phyloP scores from a whole-genome alignment of 2,329 filamentous ascomycete genomes.

The Chalaropsis thielavioides region DNA sequence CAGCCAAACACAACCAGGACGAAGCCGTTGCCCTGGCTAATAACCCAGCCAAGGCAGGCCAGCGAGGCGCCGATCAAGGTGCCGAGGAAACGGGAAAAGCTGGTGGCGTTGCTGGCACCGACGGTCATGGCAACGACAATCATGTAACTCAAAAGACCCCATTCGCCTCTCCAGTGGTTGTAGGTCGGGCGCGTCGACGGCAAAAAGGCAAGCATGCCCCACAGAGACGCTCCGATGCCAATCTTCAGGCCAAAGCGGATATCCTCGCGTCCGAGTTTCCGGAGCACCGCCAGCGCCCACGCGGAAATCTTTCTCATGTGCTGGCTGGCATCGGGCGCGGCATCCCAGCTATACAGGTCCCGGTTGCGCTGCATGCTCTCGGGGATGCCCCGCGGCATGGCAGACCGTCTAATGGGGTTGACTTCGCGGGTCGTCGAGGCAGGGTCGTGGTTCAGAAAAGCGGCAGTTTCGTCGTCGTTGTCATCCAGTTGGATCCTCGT shows the following conservation, averaged over 20 bases:
- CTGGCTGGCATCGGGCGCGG: conserved; percentile 33
- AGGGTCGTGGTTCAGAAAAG: conserved; percentile 12
- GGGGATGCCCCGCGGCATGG: conserved; percentile 42
- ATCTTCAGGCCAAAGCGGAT: conserved; percentile 80
- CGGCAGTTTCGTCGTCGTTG: conserved; percentile 11
- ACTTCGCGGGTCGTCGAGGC: conserved; percentile 10
- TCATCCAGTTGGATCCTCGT: conserved; percentile 12
- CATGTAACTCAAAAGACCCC: conserved; percentile 95
- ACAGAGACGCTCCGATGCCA: conserved; percentile 74
- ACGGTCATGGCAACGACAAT: conserved; percentile 97
- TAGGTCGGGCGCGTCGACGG: conserved; percentile 65
- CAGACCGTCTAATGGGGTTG: conserved; percentile 20
- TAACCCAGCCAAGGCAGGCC: conserved; percentile 64
- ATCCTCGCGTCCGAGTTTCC: conserved; percentile 40
- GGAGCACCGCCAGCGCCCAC: conserved; percentile 30
- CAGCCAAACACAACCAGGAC: conserved; percentile 70
- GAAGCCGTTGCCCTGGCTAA: conserved; percentile 58
- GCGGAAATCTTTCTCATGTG: conserved; percentile 34
- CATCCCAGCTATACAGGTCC: conserved; percentile 42
- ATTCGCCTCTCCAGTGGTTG: conserved; percentile 82
- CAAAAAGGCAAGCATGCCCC: conserved; percentile 80
- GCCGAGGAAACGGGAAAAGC: conserved; percentile 70
- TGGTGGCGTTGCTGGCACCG: conserved; percentile 87
- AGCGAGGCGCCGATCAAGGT: conserved; percentile 67
- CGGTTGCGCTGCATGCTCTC: conserved; percentile 37